Base-by-base conservation (phyloP, 192 early-diverging fungal genomes). In the Glomus cerebriforme region DNA sequence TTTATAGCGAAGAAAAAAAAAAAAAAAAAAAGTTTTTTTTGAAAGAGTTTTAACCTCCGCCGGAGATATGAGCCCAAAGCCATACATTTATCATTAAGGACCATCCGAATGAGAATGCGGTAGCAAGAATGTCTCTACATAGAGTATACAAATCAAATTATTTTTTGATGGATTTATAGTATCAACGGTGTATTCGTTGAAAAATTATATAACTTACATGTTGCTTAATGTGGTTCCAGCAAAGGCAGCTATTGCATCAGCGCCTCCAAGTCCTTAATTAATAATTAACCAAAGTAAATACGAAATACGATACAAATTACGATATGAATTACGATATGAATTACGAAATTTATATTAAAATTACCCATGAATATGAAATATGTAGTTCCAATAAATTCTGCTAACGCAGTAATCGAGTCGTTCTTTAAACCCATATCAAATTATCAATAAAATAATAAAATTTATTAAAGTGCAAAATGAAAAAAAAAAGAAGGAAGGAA, bases 51-150 rank as follows among this genome's bases (percentile, higher is more conserved):
- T 37, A 22, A 68, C 66, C 34, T 39, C 66, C 66, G 6, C 19
- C 66, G 12, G 66, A 68, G 22, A 43, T 37, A 17, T 19, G 0
- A 22, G 0, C 9, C 66, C 32, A 37, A 35, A 68, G 7, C 66
- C 66, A 68, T n/a, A 68, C 66, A 35, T 35, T 68, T 68, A 68
- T 35, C 34, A 68, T 39, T 32, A 68, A 35, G n/a, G 66, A 68
- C 31, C 31, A 68, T 68, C 66, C 66, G 2, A 31, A 68, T 12
- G 66, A 31, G 19, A 68, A 39, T n/a, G 66, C 32, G 0, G 32
- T 35, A 7, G 66, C 35, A n/a, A 68, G 19, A 8, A 68, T 2
- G n/a, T 15, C 8, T n/a, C 66, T 68, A 22, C 31, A 65, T 29
- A 65, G 58, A 22, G 10, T n/a, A n/a, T n/a, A n/a, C n/a, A n/a